These are phyloP conservation scores for Tothia fuscella DNA, from an alignment of 2,329 filamentous ascomycete species.

Conservation along the genomic window DNA sequence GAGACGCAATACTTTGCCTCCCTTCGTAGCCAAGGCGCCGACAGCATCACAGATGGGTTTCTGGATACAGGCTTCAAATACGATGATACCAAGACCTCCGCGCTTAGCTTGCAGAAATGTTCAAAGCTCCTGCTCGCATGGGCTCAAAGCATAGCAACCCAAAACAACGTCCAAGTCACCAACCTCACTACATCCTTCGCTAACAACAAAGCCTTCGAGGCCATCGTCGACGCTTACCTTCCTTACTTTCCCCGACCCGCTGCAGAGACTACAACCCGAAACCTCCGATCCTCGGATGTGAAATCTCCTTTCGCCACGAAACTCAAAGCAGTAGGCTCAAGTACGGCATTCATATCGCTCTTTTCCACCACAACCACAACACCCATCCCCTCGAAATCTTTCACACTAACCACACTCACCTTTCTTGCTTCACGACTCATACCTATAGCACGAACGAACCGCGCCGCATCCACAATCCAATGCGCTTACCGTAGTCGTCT, in stretches of 20 bases:
- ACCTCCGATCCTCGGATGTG: too few relatives aligned
- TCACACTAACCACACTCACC: slow-evolving; percentile 43
- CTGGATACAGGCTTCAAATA: slow-evolving; percentile 17
- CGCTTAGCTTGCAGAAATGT: slow-evolving; percentile 23
- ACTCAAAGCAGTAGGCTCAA: slow-evolving; percentile 31
- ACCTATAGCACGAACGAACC: slow-evolving; percentile 34
- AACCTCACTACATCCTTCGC: slow-evolving; percentile 50
- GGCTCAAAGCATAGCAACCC: slow-evolving; percentile 39
- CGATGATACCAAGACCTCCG: slow-evolving; percentile 19
- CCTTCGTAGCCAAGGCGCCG: slow-evolving; percentile 10
- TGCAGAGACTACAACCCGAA: slow-evolving; percentile 7
- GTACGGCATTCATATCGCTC: slow-evolving; percentile 26
- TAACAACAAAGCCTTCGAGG: slow-evolving; percentile 40
- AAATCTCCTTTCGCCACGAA: slow-evolving; percentile 27
- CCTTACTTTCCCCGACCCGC: slow-evolving; percentile 24
- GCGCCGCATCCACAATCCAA: slow-evolving; percentile 43
- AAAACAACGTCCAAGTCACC: slow-evolving; percentile 33
- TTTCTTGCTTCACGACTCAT: slow-evolving; percentile 49
- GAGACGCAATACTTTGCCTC: slow-evolving; percentile 36
- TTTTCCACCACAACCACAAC: slow-evolving; percentile 14
- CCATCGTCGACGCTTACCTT: slow-evolving; percentile 47
- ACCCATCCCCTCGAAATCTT: slow-evolving; percentile 39
- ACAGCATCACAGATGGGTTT: slow-evolving; percentile 12
- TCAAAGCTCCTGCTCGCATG: slow-evolving; percentile 41
- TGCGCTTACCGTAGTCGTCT: slow-evolving; percentile 33